These are phyloP conservation scores for Trichothecium roseum DNA, from an alignment of 2,329 filamentous ascomycete genomes.

Conservation along the genomic window DNA sequence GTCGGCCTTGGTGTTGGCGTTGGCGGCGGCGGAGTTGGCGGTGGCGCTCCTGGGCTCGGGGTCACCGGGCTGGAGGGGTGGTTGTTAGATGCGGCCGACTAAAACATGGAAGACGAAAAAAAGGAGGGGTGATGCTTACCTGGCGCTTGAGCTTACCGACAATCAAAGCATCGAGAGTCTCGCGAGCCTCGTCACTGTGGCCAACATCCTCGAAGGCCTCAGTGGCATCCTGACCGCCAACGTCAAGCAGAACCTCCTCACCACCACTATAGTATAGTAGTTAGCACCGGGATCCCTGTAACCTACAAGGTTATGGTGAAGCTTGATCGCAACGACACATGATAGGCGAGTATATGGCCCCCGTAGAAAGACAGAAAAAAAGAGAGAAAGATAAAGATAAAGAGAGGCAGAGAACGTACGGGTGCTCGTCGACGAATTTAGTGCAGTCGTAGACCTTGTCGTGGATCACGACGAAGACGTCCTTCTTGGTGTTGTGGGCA, in stretches of 20 bases:
- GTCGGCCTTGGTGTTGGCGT: slow-evolving; percentile 35
- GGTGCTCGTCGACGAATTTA: slow-evolving; percentile 95
- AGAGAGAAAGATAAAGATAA: no score
- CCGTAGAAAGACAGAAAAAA: no score
- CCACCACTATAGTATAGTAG: slow-evolving; percentile 59
- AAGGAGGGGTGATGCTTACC: slow-evolving; percentile 39
- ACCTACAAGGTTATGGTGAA: background rate
- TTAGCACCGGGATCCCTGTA: background rate
- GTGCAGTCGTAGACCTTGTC: slow-evolving; percentile 91
- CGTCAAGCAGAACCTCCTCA: slow-evolving; percentile 95
- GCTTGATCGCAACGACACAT: background rate
- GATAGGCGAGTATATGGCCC: background rate
- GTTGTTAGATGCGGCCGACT: background rate
- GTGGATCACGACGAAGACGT: slow-evolving; percentile 83
- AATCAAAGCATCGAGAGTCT: slow-evolving; percentile 71
- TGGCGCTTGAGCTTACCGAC: slow-evolving; percentile 71
- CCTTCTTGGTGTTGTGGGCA: slow-evolving; percentile 86
- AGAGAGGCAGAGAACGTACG: slow-evolving; percentile 42
- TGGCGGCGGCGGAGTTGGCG: slow-evolving; percentile 34
- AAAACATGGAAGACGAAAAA: background rate
- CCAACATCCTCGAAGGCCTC: slow-evolving; percentile 99
- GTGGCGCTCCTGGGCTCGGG: slow-evolving; percentile 55
- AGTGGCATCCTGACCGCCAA: slow-evolving; percentile 89
- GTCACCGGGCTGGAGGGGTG: slow-evolving; percentile 55
- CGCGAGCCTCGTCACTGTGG: slow-evolving; percentile 95